These are phyloP conservation scores for Trametes coccinea DNA, from an alignment of 768 basidiomycete genomes.

Conservation along the genomic window DNA sequence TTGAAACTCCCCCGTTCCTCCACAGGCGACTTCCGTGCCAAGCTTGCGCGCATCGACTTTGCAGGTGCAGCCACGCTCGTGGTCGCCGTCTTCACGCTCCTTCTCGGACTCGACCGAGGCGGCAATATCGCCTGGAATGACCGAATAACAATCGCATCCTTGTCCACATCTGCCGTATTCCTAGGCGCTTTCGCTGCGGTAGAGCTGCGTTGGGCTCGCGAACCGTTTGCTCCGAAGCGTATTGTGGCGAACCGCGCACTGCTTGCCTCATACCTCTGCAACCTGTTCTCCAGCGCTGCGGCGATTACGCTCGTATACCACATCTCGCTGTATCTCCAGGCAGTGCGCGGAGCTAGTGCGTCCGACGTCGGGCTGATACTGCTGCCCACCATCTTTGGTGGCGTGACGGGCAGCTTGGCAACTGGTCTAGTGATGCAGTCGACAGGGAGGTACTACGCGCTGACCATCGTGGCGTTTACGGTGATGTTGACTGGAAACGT, in stretches of 20 bases:
- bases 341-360: constrained; percentile 49
- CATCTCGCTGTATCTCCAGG: constrained; percentile 58
- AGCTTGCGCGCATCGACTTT: constrained; percentile 65
- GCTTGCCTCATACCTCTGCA: constrained; percentile 56
- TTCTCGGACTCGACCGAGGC: constrained; percentile 53
- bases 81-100: constrained; percentile 53
- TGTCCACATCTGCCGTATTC: constrained; percentile 19
- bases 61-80: constrained; percentile 57
- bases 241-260: constrained; percentile 53
- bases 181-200: constrained; percentile 41
- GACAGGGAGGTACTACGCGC: constrained; percentile 55
- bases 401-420: constrained; percentile 48
- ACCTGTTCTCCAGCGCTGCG: constrained; percentile 55
- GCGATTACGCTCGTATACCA: constrained; percentile 51
- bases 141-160: constrained; percentile 24
- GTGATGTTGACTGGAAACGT: constrained; percentile 41
- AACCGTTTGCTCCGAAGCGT: constrained; percentile 59
- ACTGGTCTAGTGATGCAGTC: constrained; percentile 58
- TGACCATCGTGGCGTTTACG: constrained; percentile 48
- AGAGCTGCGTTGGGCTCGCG: constrained; percentile 52
- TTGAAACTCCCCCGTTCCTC: constrained; percentile 53
- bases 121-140: constrained; percentile 36
- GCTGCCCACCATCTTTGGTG: constrained; percentile 47
- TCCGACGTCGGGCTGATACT: constrained; percentile 54
- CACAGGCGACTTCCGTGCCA: constrained; percentile 44